Evolutionary conservation across 2,329 filamentous ascomycete species (phyloP).

Genomic region (Cercospora sp.): DNA sequence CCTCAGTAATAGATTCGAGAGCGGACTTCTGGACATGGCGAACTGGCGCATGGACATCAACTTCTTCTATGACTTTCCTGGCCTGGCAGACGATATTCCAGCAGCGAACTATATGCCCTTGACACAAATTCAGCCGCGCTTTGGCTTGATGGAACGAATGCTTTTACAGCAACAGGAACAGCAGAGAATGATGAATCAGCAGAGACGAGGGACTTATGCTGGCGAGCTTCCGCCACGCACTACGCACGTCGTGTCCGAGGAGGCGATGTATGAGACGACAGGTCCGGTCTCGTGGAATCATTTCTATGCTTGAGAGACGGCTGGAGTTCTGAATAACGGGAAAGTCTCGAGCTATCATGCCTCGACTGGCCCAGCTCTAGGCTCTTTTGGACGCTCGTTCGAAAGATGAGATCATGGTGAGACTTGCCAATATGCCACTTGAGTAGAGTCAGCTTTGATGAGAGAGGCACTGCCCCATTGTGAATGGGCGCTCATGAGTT

Average conservation of each 20-base stretch:
- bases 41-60: constrained; percentile 30
- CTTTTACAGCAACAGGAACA: constrained; percentile 1
- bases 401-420: background rate
- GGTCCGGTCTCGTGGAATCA: constrained; percentile 7
- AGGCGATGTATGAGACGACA: constrained; percentile 1
- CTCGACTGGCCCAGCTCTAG: background rate
- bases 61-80: constrained; percentile 28
- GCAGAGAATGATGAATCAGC: constrained; percentile 8
- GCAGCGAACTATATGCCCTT: constrained; percentile 28
- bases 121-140: constrained; percentile 22
- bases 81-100: constrained; percentile 25
- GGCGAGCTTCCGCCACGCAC: constrained; percentile 3
- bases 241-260: background rate
- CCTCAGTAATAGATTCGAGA: constrained; percentile 23
- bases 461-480: background rate
- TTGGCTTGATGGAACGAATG: constrained; percentile 18
- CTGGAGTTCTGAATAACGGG: background rate
- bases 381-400: background rate
- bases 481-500: background rate
- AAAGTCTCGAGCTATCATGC: background rate
- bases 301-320: constrained; percentile 4
- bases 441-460: background rate
- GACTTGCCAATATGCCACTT: background rate
- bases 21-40: constrained; percentile 24
- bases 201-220: constrained; percentile 14